Evolutionary conservation across 148 eudicot genomes (phyloP).

Genomic region (Rhododendron henanense): DNA sequence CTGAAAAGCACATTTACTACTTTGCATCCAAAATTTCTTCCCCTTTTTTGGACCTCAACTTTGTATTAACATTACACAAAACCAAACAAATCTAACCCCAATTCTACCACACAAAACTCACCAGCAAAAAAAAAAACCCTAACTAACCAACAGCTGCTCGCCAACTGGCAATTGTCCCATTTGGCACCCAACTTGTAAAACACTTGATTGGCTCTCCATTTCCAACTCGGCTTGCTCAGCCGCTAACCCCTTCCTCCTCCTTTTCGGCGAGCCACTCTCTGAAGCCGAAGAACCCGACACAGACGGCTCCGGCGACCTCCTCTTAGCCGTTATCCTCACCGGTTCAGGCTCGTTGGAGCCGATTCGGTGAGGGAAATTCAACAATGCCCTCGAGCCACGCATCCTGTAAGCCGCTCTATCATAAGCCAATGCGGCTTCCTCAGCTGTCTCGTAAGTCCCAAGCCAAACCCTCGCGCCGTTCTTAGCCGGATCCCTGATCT

Average conservation of each 20-base stretch:
- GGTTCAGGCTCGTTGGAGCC: slow-evolving; percentile 54
- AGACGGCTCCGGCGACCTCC: slow-evolving; percentile 41
- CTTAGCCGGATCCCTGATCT: slow-evolving; percentile 58
- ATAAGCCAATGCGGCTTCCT: slow-evolving; percentile 58
- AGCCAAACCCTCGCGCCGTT: slow-evolving; percentile 67
- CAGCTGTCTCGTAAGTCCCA: slow-evolving; percentile 61
- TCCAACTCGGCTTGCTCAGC: slow-evolving; percentile 27
- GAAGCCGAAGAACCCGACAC: slow-evolving; percentile 24
- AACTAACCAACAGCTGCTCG: slow-evolving; percentile 19
- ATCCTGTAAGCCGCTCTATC: slow-evolving; percentile 54
- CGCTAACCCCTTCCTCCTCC: slow-evolving; percentile 23
- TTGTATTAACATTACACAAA: neutral
- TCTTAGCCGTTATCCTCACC: slow-evolving; percentile 45
- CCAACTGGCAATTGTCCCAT: slow-evolving; percentile 17
- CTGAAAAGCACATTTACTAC: neutral
- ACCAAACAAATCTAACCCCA: neutral
- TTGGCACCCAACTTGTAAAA: slow-evolving; percentile 13
- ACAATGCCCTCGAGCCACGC: slow-evolving; percentile 49
- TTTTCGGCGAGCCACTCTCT: slow-evolving; percentile 34
- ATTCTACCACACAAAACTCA: no score
- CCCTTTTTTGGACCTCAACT: neutral
- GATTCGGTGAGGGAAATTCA: slow-evolving; percentile 47
- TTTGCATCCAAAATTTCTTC: neutral
- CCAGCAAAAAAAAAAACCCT: neutral
- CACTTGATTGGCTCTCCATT: slow-evolving; percentile 28